phyloP scores from a whole-genome alignment of 352 stramenopile species.

The Phytophthora podocarpi region DNA sequence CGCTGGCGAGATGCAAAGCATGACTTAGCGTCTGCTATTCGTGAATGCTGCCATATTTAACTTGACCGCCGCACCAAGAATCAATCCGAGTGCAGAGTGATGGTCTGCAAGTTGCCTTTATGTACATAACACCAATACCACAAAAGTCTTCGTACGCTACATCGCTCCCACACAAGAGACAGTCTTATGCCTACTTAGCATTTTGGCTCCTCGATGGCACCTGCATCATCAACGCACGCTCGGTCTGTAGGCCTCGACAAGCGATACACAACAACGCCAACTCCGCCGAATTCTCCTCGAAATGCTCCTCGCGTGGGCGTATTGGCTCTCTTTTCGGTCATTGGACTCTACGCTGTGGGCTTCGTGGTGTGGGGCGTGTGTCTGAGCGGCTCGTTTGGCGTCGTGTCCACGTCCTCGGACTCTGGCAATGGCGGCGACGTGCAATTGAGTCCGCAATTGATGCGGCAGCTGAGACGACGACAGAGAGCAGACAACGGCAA shows the following conservation, averaged over 20 bases:
- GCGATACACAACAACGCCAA: slow-evolving; percentile 1
- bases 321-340: slow-evolving; percentile 31
- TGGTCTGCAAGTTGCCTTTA: slow-evolving; percentile 23
- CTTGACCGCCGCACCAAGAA: neutral
- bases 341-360: slow-evolving; percentile 33
- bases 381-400: slow-evolving; percentile 14
- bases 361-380: slow-evolving; percentile 33
- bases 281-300: slow-evolving; percentile 20
- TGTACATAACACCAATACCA: slow-evolving; percentile 8
- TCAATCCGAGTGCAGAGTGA: slow-evolving; percentile 22
- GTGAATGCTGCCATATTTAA: neutral
- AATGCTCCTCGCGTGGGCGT: slow-evolving; percentile 18
- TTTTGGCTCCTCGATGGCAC: slow-evolving; percentile 27
- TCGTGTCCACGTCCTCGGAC: slow-evolving; percentile 7
- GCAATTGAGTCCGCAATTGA: slow-evolving; percentile 12
- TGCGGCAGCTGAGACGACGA: slow-evolving; percentile 14
- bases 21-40: too few species aligned
- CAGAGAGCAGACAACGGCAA: slow-evolving; percentile 1
- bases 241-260: neutral
- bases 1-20: too few species aligned
- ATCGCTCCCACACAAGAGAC: slow-evolving; percentile 14
- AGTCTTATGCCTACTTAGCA: slow-evolving; percentile 14
- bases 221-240: neutral
- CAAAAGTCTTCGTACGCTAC: neutral
- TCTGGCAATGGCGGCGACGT: slow-evolving; percentile 7